Conservation (phyloP, 139 green algal species). For the Coccomyxa sp. region DNA sequence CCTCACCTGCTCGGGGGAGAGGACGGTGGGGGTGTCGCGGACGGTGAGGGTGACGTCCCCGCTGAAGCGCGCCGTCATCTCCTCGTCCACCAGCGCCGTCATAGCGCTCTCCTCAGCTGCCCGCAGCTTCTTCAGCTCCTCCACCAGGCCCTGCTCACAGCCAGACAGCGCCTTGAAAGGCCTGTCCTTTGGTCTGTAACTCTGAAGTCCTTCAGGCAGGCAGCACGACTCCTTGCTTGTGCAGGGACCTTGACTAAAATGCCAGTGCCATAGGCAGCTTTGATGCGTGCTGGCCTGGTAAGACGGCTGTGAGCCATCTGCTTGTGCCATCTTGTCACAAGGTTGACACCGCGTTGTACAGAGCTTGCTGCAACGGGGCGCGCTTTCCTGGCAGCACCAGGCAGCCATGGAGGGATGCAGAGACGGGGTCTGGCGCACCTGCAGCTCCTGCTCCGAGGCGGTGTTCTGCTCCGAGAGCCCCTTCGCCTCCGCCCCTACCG, state of each 20-base stretch:
- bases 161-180: neutral
- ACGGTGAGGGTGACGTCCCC: conserved; percentile 4
- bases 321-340: too few relatives aligned
- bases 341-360: too few relatives aligned
- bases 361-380: too few relatives aligned
- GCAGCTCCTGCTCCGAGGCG: neutral
- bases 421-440: too few relatives aligned
- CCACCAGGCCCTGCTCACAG: neutral
- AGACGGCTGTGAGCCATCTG: too few relatives aligned
- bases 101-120: conserved; percentile 3
- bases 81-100: neutral
- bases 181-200: neutral
- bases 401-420: too few relatives aligned
- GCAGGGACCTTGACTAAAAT: neutral
- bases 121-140: conserved; percentile 1
- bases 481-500: neutral
- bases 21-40: neutral
- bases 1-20: neutral
- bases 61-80: neutral
- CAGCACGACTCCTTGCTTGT: neutral
- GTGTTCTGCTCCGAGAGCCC: neutral
- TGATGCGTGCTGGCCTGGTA: neutral
- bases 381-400: too few relatives aligned
- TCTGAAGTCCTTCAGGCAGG: neutral
- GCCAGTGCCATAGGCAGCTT: neutral